Evolutionary conservation across 805 yeast species (phyloP).

Genomic region (Pichia nakasei): DNA sequence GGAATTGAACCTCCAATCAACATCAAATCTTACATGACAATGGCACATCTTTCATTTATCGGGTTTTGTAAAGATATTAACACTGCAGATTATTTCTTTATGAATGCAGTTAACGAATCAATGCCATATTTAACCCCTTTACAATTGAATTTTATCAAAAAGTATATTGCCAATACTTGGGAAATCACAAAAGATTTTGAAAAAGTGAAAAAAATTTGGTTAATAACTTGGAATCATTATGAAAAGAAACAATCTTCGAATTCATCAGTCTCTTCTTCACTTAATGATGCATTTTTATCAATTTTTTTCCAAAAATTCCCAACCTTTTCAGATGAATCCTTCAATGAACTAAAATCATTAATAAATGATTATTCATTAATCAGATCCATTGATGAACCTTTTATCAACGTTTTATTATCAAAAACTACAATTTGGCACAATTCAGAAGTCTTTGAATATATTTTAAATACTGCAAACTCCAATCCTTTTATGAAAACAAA

Average conservation of each 20-base stretch:
- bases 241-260: conserved; percentile 40
- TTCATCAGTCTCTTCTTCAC: conserved; percentile 63
- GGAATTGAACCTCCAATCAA: conserved; percentile 27
- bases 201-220: conserved; percentile 54
- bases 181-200: conserved; percentile 48
- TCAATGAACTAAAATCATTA: conserved; percentile 45
- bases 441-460: conserved; percentile 52
- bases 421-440: conserved; percentile 62
- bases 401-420: conserved; percentile 66
- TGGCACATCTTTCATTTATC: conserved; percentile 69
- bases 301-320: conserved; percentile 57
- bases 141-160: conserved; percentile 66
- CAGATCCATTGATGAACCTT: conserved; percentile 66
- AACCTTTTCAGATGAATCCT: conserved; percentile 44
- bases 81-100: conserved; percentile 66
- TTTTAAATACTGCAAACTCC: conserved; percentile 49
- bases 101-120: conserved; percentile 57
- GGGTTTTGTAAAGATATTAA: conserved; percentile 67
- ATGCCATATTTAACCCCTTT: conserved; percentile 66
- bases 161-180: conserved; percentile 55
- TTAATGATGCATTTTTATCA: conserved; percentile 60
- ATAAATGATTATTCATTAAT: conserved; percentile 47
- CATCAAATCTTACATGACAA: conserved; percentile 48
- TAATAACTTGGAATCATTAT: conserved; percentile 48
- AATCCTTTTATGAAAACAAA: conserved; percentile 53